A percentile compares a stretch with the other conserved stretches of the same genome.
Evolutionary conservation across 768 basidiomycete genomes (phyloP).

Genomic region (Boletales sp.): DNA sequence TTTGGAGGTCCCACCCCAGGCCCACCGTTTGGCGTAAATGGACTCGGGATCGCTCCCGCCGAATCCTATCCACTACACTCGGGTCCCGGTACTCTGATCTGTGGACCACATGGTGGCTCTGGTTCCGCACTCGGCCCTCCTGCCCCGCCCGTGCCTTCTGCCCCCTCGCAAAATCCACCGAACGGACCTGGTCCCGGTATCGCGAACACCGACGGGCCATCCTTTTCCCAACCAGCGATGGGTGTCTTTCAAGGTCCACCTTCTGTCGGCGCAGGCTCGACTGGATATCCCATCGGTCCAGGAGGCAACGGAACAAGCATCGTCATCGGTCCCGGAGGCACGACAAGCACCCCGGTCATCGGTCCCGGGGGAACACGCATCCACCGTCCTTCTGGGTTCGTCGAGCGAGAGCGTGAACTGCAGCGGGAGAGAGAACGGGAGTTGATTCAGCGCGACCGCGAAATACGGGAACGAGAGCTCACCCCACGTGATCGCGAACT

Average conservation of each 20-base stretch:
- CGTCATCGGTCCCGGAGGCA: constrained; percentile 25
- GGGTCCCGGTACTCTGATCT: constrained; percentile 10
- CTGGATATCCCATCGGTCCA: constrained; percentile 21
- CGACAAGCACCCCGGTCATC: constrained; percentile 13
- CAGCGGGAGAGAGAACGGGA: constrained; percentile 27
- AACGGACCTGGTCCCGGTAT: constrained; percentile 15
- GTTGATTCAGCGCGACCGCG: constrained; percentile 27
- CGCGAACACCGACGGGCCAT: constrained; percentile 10
- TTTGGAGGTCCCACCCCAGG: constrained; percentile 14
- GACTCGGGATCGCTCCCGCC: constrained; percentile 13
- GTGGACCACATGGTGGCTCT: constrained; percentile 10
- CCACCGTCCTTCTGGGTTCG: constrained; percentile 25
- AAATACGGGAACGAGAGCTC: constrained; percentile 21
- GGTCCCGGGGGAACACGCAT: constrained; percentile 20
- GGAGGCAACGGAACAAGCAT: constrained; percentile 17
- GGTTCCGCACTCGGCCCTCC: constrained; percentile 1
- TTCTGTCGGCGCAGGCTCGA: constrained; percentile 15
- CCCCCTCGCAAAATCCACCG: constrained; percentile 9
- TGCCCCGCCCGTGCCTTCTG: background rate
- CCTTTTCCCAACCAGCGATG: constrained; percentile 26
- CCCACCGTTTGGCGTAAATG: constrained; percentile 21
- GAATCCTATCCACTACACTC: constrained; percentile 16
- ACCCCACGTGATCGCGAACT: constrained; percentile 20
- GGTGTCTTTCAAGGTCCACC: constrained; percentile 25
- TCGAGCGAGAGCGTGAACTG: constrained; percentile 29